Evolutionary conservation across 208 protist species (phyloP).

Genomic region (Wallacemonas sp.): DNA sequence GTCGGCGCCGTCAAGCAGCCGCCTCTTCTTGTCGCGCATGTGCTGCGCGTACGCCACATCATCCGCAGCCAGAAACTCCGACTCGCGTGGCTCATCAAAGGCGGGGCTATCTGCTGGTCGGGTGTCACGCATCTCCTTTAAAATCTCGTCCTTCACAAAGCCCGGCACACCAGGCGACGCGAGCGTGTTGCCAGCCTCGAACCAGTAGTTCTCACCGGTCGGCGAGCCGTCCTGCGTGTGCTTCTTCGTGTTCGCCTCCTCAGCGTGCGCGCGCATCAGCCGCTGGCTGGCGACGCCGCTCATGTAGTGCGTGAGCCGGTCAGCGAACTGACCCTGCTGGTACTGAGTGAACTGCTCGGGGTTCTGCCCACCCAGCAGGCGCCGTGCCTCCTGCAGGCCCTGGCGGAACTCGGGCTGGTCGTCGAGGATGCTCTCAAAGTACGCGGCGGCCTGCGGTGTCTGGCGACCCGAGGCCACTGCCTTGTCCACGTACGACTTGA

Average conservation of each 20-base stretch:
- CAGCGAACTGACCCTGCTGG: constrained; percentile 66
- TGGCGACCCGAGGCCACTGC: constrained; percentile 52
- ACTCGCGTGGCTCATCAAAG: constrained; percentile 50
- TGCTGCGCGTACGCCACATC: constrained; percentile 59
- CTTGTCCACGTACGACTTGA: constrained; percentile 31
- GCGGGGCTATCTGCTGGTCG: constrained; percentile 54
- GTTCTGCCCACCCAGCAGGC: constrained; percentile 61
- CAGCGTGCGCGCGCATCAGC: constrained; percentile 50
- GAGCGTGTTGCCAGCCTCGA: constrained; percentile 74
- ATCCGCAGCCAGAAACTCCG: constrained; percentile 31
- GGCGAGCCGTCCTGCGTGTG: constrained; percentile 78
- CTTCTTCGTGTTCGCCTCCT: constrained; percentile 55
- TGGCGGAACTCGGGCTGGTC: constrained; percentile 60
- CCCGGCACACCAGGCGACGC: constrained; percentile 56
- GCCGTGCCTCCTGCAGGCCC: constrained; percentile 57
- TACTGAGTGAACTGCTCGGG: constrained; percentile 64
- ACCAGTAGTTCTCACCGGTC: constrained; percentile 88
- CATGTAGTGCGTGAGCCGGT: constrained; percentile 58
- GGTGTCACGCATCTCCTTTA: constrained; percentile 69
- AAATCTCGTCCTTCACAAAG: constrained; percentile 79
- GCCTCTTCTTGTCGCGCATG: constrained; percentile 49
- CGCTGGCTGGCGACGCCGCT: constrained; percentile 52
- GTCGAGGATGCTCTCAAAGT: constrained; percentile 69
- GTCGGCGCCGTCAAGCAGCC: constrained; percentile 30
- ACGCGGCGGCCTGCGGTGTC: constrained; percentile 47